A percentile compares a stretch with the other conserved stretches of the same genome.
Evolutionary conservation across 345 rosid genomes (phyloP).

Genomic region (Durio zibethinus): DNA sequence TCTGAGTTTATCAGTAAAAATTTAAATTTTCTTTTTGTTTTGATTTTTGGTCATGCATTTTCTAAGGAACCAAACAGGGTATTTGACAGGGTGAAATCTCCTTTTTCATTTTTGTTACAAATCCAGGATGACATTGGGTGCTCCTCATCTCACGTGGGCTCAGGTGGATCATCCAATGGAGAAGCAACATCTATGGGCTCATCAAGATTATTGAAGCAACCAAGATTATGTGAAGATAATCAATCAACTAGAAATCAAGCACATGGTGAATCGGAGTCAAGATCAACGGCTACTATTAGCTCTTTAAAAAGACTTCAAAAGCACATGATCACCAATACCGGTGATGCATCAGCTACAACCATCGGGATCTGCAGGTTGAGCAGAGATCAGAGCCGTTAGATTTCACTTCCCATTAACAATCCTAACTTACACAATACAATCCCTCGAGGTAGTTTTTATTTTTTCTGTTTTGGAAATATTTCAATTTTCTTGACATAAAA

Average conservation of each 20-base stretch:
- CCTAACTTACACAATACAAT: neutral
- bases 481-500: neutral
- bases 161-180: constrained; percentile 5
- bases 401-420: neutral
- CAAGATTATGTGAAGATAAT: constrained; percentile 28
- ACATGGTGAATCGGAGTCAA: constrained; percentile 27
- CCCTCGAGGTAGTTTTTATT: neutral
- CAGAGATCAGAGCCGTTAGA: constrained; percentile 9
- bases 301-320: constrained; percentile 10
- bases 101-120: neutral
- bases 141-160: constrained; percentile 33
- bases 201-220: constrained; percentile 35
- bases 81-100: neutral
- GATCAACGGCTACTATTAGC: constrained; percentile 35
- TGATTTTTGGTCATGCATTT: neutral
- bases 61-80: constrained; percentile 7
- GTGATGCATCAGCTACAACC: constrained; percentile 5
- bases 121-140: constrained; percentile 57
- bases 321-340: neutral
- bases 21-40: neutral
- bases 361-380: constrained; percentile 12
- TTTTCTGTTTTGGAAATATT: neutral
- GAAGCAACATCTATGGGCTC: constrained; percentile 25
- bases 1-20: neutral
- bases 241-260: neutral